Evolutionary conservation across 345 rosid species (phyloP).

Genomic region (Salix arbutifolia): DNA sequence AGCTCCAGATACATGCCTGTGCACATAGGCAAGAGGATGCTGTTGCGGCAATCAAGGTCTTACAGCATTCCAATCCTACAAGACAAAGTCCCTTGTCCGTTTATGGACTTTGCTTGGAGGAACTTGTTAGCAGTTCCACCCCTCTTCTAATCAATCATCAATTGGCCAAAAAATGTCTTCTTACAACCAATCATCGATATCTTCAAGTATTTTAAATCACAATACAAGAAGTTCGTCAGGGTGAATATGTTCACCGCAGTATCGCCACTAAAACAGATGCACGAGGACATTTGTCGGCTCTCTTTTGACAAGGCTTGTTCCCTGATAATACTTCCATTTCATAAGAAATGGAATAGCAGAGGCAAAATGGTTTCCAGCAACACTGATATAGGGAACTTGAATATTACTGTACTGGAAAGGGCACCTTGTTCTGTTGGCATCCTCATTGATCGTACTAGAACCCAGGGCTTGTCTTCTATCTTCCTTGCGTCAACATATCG

Average conservation of each 20-base stretch:
- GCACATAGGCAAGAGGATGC: conserved; percentile 29
- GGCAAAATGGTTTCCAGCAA: conserved; percentile 14
- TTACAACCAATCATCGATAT: conserved; percentile 6
- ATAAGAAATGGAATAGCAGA: conserved; percentile 20
- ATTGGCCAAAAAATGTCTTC: conserved; percentile 19
- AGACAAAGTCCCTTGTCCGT: conserved; percentile 16
- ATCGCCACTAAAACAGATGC: conserved; percentile 20
- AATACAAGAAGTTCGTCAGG: conserved; percentile 1
- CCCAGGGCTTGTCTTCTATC: conserved; percentile 9
- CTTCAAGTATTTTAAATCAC: conserved; percentile 15
- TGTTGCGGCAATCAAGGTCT: conserved; percentile 14
- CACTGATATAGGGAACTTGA: conserved; percentile 11
- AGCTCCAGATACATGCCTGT: conserved; percentile 23
- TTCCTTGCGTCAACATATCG: conserved; percentile 1
- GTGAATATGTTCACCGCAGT: conserved; percentile 27
- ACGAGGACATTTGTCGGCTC: conserved; percentile 27
- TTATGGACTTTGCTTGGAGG: conserved; percentile 27
- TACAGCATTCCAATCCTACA: conserved; percentile 18
- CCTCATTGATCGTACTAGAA: conserved; percentile 17
- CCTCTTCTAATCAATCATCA: conserved; percentile 24
- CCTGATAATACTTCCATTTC: conserved; percentile 22
- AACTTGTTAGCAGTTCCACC: conserved; percentile 15
- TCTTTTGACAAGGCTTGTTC: conserved; percentile 24
- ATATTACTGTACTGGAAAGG: conserved; percentile 14
- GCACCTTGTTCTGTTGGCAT: conserved; percentile 29